Base-by-base conservation (phyloP, 2,329 filamentous ascomycete genomes). In the Trichophyton benhamiae region DNA sequence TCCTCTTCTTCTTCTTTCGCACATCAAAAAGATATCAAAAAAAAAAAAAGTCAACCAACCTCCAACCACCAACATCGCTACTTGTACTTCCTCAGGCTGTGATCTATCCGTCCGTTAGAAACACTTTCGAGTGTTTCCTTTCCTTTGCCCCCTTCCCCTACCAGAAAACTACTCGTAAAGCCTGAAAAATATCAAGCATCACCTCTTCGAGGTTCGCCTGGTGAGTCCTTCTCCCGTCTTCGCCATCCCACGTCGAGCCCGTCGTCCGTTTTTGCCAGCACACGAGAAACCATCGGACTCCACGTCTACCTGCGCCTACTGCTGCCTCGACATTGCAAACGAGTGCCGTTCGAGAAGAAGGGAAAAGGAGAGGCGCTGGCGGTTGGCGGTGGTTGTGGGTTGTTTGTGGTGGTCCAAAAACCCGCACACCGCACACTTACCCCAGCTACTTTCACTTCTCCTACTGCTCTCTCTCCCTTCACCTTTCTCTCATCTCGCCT, bases 81-180 rank as follows among this genome's bases (percentile, higher is more conserved):
- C 57, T 60, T 42, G n/a, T 48, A 17, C 41, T 42, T 59, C 48
- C 20, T 57, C 44, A 52, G 36, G 33, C 49, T 58, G 58, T 60
- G 22, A 27, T 53, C 49, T 33, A n/a, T 53, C 49, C 22, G 11
- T 15, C 49, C n/a, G 15, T 53, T 25, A 30, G 49, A 53, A 53
- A 33, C 49, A 53, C 49, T 27, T 53, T 44, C 44, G 53, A 38
- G 52, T 55, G 61, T 62, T 62, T 57, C 57, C 57, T 66, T 62
- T 58, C 62, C 65, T 61, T 61, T 67, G 63, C 63, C 63, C 65
- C 63, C 63, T 64, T 65, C 65, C 69, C 66, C 68, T 66, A 60
- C 59, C 60, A 62, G 61, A 67, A 70, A 71, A 70, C 65, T 66
- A 68, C 66, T 70, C 69, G 66, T 69, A 67, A 60, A 66, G 55